Evolutionary conservation across 768 basidiomycete genomes (phyloP), one percentile per base, ranked within the genome.

Genomic region (Xerocomellus intermedius): DNA sequence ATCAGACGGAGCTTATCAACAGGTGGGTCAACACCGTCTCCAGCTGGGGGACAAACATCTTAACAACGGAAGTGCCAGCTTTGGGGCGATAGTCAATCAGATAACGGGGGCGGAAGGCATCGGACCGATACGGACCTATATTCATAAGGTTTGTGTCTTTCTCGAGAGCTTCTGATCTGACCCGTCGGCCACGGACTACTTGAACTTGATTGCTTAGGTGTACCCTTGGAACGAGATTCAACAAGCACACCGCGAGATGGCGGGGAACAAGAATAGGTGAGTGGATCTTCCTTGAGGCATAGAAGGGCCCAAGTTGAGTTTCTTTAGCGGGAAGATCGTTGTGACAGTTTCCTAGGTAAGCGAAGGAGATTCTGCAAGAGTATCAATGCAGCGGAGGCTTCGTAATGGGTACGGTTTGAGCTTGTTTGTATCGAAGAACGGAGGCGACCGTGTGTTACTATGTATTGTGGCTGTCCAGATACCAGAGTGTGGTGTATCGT

Each of bases 181-280:
- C 26, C 62, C 60, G 57, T 50, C 46, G 46, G 46, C 30, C 19
- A 62, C 56, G 58, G 58, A 57, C 13, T 10, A 36, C 28, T 36
- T 43, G 48, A 41, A 33, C 16, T 39, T 5, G 48, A 33, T 35
- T 55, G 44, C 10, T 38, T 56, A 92, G 89, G 84, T 91, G 17
- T 95, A 86, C 72, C 78, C 83, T 2, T 93, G 89, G 91, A 78
- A 79, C 13, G 78, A 90, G 48, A 90, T 96, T 48, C 82, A 83
- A 62, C 81, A 81, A 30, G 94, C 93, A 2, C 91, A 93, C 58
- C 77, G 79, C 56, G 91, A 91, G 72, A 94, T 98, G 87, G 84
- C 89, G 67, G 83, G 75, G 54, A 87, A 93, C 64, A 79, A 75
- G 70, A 86, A 81, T 60, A 78, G 73, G 71, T 67, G 48, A 67